Conservation (phyloP, 495 filamentous ascomycete species). For the Aspergillus saccharolyticus region DNA sequence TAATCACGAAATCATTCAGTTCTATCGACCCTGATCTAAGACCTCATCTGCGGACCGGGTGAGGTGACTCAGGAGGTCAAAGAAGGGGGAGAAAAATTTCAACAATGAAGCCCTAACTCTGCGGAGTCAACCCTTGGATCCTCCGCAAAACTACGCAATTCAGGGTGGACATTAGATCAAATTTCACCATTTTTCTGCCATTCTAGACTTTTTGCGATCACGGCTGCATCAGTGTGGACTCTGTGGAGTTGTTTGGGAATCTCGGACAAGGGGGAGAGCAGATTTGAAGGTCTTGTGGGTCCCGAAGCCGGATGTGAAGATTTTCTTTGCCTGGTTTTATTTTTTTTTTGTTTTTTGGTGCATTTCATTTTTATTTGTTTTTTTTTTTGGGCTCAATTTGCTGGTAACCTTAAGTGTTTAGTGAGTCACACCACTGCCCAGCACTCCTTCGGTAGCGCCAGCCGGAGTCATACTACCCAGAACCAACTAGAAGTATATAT, state of each 20-base stretch:
- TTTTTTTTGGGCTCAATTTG: slow-evolving; percentile 4
- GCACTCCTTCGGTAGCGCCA: slow-evolving; percentile 12
- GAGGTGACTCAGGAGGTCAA: slow-evolving; percentile 1
- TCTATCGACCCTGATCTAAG: background rate
- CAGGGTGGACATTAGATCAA: slow-evolving; percentile 16
- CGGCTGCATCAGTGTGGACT: slow-evolving; percentile 18
- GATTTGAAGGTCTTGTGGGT: slow-evolving; percentile 11
- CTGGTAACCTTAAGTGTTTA: slow-evolving; percentile 13
- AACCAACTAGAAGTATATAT: slow-evolving; percentile 13
- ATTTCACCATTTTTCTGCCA: slow-evolving; percentile 18
- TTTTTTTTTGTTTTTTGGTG: slow-evolving; percentile 2
- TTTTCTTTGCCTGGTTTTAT: background rate
- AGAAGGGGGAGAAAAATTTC: background rate
- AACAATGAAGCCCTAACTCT: background rate
- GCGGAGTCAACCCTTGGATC: slow-evolving; percentile 7
- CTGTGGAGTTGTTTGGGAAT: slow-evolving; percentile 18
- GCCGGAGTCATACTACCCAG: slow-evolving; percentile 3
- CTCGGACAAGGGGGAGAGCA: slow-evolving; percentile 9
- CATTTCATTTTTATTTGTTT: slow-evolving; percentile 5
- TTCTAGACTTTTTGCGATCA: slow-evolving; percentile 20
- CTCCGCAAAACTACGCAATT: slow-evolving; percentile 15
- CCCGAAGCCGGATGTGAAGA: slow-evolving; percentile 11
- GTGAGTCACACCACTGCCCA: slow-evolving; percentile 27
- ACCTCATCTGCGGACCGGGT: background rate
- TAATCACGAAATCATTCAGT: background rate